phyloP scores from a whole-genome alignment of 768 basidiomycete genomes.

The Trametes coccinea region DNA sequence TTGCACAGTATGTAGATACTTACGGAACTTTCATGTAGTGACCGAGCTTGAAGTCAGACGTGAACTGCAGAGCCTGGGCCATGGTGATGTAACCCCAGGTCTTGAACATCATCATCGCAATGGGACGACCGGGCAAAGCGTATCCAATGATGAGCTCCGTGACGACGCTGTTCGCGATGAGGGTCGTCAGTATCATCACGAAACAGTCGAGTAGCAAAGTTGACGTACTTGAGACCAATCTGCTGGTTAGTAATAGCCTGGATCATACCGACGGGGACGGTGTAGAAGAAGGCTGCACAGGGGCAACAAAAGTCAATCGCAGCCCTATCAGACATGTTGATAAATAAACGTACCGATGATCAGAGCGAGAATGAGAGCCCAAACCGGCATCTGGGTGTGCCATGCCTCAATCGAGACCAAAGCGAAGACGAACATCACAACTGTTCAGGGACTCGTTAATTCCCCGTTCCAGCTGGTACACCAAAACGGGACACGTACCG shows the following conservation, averaged over 20 bases:
- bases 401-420: slow-evolving; percentile 71
- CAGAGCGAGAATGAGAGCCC: slow-evolving; percentile 70
- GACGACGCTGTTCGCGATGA: slow-evolving; percentile 50
- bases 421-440: slow-evolving; percentile 67
- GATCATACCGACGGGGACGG: slow-evolving; percentile 58
- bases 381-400: slow-evolving; percentile 73
- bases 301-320: too few species aligned
- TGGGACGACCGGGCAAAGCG: slow-evolving; percentile 70
- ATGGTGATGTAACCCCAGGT: slow-evolving; percentile 76
- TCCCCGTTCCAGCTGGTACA: too few species aligned
- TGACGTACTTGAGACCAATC: slow-evolving; percentile 56
- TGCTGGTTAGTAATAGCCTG: slow-evolving; percentile 80
- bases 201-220: too few species aligned
- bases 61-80: slow-evolving; percentile 68
- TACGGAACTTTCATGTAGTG: slow-evolving; percentile 68
- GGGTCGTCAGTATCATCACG: not conserved
- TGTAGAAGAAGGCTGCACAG: slow-evolving; percentile 39
- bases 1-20: not conserved
- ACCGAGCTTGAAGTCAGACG: slow-evolving; percentile 77
- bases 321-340: too few species aligned
- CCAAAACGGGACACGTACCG: slow-evolving; percentile 16
- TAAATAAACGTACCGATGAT: slow-evolving; percentile 46
- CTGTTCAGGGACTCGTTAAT: slow-evolving; percentile 26
- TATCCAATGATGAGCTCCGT: slow-evolving; percentile 83
- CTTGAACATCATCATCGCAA: slow-evolving; percentile 89